Evolutionary conservation across 1,284 basidiomycete species (phyloP), one percentile per base, ranked within the genome.

Genomic region (Mycosarcoma maydis): DNA sequence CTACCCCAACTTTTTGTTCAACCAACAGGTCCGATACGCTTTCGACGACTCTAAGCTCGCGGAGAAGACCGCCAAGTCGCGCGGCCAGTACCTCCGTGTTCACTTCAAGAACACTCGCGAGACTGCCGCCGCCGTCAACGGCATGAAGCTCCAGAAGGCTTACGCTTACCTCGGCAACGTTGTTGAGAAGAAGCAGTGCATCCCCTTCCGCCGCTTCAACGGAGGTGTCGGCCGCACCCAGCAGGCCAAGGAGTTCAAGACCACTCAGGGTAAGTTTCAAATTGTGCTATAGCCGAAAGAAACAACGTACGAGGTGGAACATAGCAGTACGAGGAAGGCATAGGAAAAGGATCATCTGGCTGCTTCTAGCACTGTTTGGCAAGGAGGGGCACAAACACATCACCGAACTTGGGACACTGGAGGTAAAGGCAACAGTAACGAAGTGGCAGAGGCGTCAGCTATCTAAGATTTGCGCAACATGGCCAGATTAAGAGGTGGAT

Each of bases 81-180:
- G 92, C 82, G 94, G 94, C 81, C 91, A 94, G 86, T 96, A 98
- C 87, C 89, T 98, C 83, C 92, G 94, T 79, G 96, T 95, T 61
- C 96, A 98, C 87, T 98, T 97, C 90, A 99, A 98, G 91, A 98
- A 98, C 89, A 98, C 97, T 89, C 91, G 94, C 79, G 84, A 84
- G 77, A 83, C 82, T 55, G 83, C 82, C 29, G 83, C 82, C 47
- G 82, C 82, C 49, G 64, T 83, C 76, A 71, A 73, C 91, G 96
- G 96, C 83, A 86, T 97, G 85, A 92, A 92, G 84, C 87, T 98
- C 84, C 88, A 90, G 80, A 98, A 98, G 87, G 96, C 96, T 43
- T 95, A 95, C 86, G 83, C 88, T 72, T 98, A 97, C 87, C 91
- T 99, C 76, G 87, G 87, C 78, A 91, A 96, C 83, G 96, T 98